A percentile compares a stretch with the other conserved stretches of the same genome.
These are phyloP conservation scores for Lecanoromycetidae sp. DNA, from an alignment of 2,329 filamentous ascomycete species.

Conservation along the genomic window DNA sequence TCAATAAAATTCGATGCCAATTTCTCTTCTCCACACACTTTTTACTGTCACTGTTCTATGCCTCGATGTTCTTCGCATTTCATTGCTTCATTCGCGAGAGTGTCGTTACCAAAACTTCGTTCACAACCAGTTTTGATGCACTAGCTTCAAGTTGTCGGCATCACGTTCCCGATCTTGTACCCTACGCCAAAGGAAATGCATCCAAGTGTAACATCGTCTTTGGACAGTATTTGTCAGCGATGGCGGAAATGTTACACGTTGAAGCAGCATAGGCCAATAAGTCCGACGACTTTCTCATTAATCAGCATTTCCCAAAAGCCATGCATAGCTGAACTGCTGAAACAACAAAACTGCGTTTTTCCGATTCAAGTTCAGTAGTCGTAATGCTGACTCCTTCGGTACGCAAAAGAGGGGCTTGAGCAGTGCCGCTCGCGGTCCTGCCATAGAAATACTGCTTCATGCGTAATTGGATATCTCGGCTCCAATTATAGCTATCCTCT, in stretches of 20 bases:
- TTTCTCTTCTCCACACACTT: too few relatives aligned
- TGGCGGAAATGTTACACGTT: neutral
- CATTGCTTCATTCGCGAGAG: too few relatives aligned
- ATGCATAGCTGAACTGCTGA: constrained; percentile 94
- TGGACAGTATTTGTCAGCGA: constrained; percentile 30
- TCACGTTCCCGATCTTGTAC: constrained; percentile 61
- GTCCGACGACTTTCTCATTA: constrained; percentile 92
- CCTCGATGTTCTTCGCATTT: too few relatives aligned
- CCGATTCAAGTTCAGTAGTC: constrained; percentile 79
- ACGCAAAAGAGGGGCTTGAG: constrained; percentile 93
- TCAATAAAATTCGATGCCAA: too few relatives aligned
- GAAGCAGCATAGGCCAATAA: constrained; percentile 80
- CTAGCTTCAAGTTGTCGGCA: constrained; percentile 80
- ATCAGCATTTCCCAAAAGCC: constrained; percentile 98
- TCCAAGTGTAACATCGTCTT: constrained; percentile 91
- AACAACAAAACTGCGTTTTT: constrained; percentile 87
- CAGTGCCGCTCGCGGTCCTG: constrained; percentile 58
- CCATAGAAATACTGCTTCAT: constrained; percentile 82
- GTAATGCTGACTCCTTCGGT: constrained; percentile 93
- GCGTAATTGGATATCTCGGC: constrained; percentile 66
- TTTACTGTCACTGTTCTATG: too few relatives aligned
- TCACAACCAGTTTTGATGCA: constrained; percentile 38
- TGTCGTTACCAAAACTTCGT: constrained; percentile 17
- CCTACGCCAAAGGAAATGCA: constrained; percentile 96
- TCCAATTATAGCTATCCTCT: constrained; percentile 96